Base-by-base conservation (phyloP, 495 filamentous ascomycete genomes). In the Aspergillus wentii region DNA sequence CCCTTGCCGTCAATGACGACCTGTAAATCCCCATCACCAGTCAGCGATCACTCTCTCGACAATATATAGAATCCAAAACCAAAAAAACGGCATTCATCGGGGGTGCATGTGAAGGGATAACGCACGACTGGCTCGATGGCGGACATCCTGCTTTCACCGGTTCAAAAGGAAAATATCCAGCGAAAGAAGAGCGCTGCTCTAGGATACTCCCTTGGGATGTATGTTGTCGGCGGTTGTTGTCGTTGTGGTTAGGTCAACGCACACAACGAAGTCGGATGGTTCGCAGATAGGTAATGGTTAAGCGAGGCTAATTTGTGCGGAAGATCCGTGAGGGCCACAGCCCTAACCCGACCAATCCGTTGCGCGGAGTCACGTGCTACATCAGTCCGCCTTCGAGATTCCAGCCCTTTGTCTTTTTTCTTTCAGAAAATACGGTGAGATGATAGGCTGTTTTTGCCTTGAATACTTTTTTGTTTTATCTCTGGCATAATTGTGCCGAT, bases 1-100 rank as follows among this genome's bases (percentile, higher is more conserved):
- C 94, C 92, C 80, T 98, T 98, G 86, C 90, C 92, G 85, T 98
- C 92, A 64, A 97, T 92, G 70, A 92, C 79, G 75, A 95, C 78
- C 90, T 94, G 59, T 48, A 66, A 52, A 46, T 41, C 46, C 25
- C 33, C 34, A 52, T 40, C 50, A 42, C 44, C 42, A 49, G 62
- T 66, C 47, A 67, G 59, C 54, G 36, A 47, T 36, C 26, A 28
- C 14, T 40, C 14, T 31, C 25, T 20, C 22, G 34, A 13, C 34
- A 11, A 38, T 13, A 14, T 33, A 28, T 29, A 27, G 10, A 28
- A 17, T 48, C 20, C 16, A 30, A 11, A 44, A 40, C 44, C 35
- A 31, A 20, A 18, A 32, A 35, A n/a, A 21, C 26, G 14, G 18
- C 23, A 30, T 28, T 43, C 33, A 40, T 30, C 28, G 41, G 27